These are phyloP conservation scores for Camelina sativa DNA, from an alignment of 345 rosid species.

Conservation along the genomic window DNA sequence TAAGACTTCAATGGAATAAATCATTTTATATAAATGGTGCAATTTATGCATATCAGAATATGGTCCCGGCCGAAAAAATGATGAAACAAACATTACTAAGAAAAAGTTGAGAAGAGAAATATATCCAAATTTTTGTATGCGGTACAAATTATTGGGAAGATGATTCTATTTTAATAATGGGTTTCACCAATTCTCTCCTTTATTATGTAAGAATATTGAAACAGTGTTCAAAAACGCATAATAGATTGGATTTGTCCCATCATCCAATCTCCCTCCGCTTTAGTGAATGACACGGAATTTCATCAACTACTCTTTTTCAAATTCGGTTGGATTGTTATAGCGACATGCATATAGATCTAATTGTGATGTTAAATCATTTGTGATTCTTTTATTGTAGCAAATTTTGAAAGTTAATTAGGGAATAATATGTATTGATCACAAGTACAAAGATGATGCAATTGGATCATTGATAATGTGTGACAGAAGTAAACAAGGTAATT, in stretches of 20 bases:
- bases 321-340: constrained; percentile 6
- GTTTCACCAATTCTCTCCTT: not conserved
- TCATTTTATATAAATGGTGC: constrained; percentile 25
- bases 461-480: constrained; percentile 26
- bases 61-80: constrained; percentile 10
- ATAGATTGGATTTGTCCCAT: constrained; percentile 30
- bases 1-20: constrained; percentile 34
- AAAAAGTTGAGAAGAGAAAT: constrained; percentile 1
- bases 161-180: constrained; percentile 3
- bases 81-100: constrained; percentile 24
- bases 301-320: not conserved
- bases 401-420: not conserved
- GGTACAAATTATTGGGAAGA: constrained; percentile 23
- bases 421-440: constrained; percentile 3
- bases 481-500: constrained; percentile 4
- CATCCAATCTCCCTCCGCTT: constrained; percentile 32
- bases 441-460: constrained; percentile 33
- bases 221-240: constrained; percentile 18
- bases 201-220: constrained; percentile 23
- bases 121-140: constrained; percentile 9
- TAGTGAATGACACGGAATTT: not conserved
- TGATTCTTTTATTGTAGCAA: not conserved
- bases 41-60: constrained; percentile 21
- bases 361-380: constrained; percentile 13
- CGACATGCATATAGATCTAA: constrained; percentile 4